Evolutionary conservation across 192 early-diverging fungal genomes (phyloP).

Genomic region (Chytriomyces sp.): DNA sequence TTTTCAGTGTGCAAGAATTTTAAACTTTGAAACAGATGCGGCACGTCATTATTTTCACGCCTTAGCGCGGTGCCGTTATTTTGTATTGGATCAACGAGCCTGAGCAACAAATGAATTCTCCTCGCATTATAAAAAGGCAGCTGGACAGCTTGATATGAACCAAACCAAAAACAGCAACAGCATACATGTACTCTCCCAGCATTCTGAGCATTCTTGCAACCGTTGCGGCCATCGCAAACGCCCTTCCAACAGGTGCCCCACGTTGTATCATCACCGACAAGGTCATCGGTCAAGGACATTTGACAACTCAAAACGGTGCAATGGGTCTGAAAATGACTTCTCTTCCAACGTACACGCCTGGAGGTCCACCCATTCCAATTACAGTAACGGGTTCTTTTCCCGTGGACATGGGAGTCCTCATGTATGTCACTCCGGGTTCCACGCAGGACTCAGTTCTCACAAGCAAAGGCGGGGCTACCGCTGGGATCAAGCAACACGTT

Average conservation of each 20-base stretch:
- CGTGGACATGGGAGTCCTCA: slow-evolving; percentile 31
- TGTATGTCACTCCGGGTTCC: slow-evolving; percentile 39
- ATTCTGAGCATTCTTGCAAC: too few species aligned
- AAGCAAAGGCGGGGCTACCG: neutral
- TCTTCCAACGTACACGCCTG: slow-evolving; percentile 21
- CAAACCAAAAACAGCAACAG: too few species aligned
- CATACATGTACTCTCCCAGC: too few species aligned
- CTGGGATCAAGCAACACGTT: neutral
- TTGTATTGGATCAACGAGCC: too few species aligned
- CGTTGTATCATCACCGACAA: slow-evolving; percentile 11
- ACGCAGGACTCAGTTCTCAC: slow-evolving; percentile 23
- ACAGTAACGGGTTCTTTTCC: neutral
- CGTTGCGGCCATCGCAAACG: neutral
- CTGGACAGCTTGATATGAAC: too few species aligned
- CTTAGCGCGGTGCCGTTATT: too few species aligned
- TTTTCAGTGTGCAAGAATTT: too few species aligned
- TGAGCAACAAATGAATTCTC: too few species aligned
- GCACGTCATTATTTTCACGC: too few species aligned
- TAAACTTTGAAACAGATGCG: too few species aligned
- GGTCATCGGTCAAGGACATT: slow-evolving; percentile 10
- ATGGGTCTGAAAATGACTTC: neutral
- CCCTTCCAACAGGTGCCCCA: slow-evolving; percentile 21
- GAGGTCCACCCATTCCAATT: slow-evolving; percentile 19
- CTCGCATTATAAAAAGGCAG: too few species aligned
- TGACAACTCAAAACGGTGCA: neutral